Evolutionary conservation across 371 early-diverging fungal species (phyloP).

Genomic region (Mucor irregularis): DNA sequence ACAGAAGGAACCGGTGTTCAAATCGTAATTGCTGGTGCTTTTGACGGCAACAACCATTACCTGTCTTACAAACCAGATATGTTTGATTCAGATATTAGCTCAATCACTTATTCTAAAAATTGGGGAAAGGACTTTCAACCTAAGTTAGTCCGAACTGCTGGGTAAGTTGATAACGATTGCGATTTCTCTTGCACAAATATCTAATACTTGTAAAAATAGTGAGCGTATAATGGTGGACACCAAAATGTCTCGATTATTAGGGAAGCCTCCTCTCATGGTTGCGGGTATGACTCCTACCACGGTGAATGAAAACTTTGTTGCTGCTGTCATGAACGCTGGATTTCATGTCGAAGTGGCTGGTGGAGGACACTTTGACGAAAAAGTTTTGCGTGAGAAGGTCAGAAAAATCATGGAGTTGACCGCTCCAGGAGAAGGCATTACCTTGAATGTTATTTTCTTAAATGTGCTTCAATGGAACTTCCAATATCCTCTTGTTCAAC

Average conservation of each 20-base stretch:
- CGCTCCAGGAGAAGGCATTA: conserved; percentile 85
- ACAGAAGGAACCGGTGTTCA: conserved; percentile 94
- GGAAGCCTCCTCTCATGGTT: conserved; percentile 88
- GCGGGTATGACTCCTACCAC: conserved; percentile 92
- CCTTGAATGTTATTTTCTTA: conserved; percentile 90
- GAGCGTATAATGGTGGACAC: conserved; percentile 87
- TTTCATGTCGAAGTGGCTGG: conserved; percentile 95
- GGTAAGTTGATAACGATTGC: conserved; percentile 39
- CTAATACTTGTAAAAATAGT: conserved; percentile 36
- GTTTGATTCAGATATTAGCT: conserved; percentile 75
- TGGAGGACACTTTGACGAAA: conserved; percentile 93
- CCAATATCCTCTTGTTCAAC: conserved; percentile 89
- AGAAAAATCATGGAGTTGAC: conserved; percentile 75
- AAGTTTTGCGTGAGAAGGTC: conserved; percentile 79
- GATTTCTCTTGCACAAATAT: too few relatives aligned
- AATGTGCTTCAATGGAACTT: conserved; percentile 96
- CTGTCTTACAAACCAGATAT: conserved; percentile 83
- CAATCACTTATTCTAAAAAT: conserved; percentile 84
- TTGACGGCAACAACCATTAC: conserved; percentile 67
- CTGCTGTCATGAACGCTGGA: conserved; percentile 92
- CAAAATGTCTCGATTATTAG: conserved; percentile 84
- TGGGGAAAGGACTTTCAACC: conserved; percentile 92
- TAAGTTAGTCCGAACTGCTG: conserved; percentile 57
- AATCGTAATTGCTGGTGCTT: conserved; percentile 75
- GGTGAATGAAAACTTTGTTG: conserved; percentile 73